phyloP scores from a whole-genome alignment of 2,329 filamentous ascomycete genomes.

The Stylonectria norvegica region DNA sequence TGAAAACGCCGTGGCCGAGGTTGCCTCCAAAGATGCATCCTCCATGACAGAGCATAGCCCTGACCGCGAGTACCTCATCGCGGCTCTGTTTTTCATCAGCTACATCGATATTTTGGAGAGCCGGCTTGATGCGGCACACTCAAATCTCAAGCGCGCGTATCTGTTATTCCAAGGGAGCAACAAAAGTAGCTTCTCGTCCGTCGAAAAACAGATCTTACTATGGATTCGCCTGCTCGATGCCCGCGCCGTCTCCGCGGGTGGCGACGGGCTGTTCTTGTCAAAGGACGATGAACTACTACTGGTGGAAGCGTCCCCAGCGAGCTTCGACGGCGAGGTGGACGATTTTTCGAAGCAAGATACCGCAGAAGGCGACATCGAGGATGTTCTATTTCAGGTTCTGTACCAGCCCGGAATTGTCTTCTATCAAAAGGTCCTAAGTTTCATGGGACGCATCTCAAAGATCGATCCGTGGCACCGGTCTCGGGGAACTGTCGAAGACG shows the following conservation, averaged over 20 bases:
- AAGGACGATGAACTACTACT: constrained; percentile 46
- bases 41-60: constrained; percentile 29
- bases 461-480: constrained; percentile 56
- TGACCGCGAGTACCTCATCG: constrained; percentile 42
- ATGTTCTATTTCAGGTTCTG: constrained; percentile 51
- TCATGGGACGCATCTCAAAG: constrained; percentile 54
- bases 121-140: constrained; percentile 44
- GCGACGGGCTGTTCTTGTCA: constrained; percentile 50
- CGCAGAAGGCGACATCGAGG: constrained; percentile 40
- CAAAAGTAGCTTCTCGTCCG: constrained; percentile 33
- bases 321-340: constrained; percentile 31
- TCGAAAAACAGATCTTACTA: constrained; percentile 48
- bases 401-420: constrained; percentile 56
- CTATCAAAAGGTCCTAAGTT: constrained; percentile 56
- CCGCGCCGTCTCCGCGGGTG: constrained; percentile 53
- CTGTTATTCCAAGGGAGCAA: constrained; percentile 41
- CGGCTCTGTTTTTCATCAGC: constrained; percentile 51
- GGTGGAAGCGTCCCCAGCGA: constrained; percentile 40
- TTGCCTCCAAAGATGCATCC: constrained; percentile 23
- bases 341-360: constrained; percentile 21
- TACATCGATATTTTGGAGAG: constrained; percentile 49
- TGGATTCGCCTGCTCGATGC: constrained; percentile 56
- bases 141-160: constrained; percentile 49
- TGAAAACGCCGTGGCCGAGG: constrained; percentile 34
- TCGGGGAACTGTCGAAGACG: constrained; percentile 54